phyloP scores from a whole-genome alignment of 1,284 basidiomycete genomes.

The Abortiporus biennis region DNA sequence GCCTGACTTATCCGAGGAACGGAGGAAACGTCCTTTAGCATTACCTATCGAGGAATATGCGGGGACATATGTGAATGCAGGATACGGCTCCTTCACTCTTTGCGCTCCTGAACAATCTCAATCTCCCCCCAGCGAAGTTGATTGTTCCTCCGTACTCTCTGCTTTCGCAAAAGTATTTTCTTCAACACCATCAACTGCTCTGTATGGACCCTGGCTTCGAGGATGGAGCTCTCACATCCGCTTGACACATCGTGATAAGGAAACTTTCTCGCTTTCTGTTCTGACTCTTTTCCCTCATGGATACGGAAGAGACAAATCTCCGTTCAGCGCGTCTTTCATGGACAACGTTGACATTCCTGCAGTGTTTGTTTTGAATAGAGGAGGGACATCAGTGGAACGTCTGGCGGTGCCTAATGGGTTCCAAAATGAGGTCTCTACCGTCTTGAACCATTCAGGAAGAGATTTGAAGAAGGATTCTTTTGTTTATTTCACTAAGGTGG shows the following conservation, averaged over 20 bases:
- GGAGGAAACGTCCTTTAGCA: neutral
- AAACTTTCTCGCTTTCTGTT: neutral
- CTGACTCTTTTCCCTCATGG: neutral
- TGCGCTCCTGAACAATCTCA: no score
- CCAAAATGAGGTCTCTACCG: neutral
- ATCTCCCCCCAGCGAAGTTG: no score
- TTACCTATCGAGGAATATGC: slow-evolving; percentile 1
- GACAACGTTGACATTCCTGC: neutral
- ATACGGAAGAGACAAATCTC: neutral
- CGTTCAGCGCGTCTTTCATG: neutral
- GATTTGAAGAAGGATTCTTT: neutral
- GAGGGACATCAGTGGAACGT: neutral
- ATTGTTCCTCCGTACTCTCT: slow-evolving; percentile 14
- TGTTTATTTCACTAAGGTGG: neutral
- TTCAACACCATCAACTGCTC: slow-evolving; percentile 5
- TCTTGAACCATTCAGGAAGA: neutral
- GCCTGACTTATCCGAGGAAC: neutral
- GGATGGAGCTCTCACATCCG: neutral
- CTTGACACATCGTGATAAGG: neutral
- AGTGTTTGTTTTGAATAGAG: neutral
- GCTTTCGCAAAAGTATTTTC: slow-evolving; percentile 12
- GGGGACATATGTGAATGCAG: slow-evolving; percentile 9
- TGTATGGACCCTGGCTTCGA: neutral
- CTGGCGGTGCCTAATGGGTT: neutral
- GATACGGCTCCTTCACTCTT: slow-evolving; percentile 4